Percentiles rank a stretch among this genome's conserved stretches.
These are phyloP conservation scores for Violaceomyces palustris DNA, from an alignment of 1,284 basidiomycete genomes.

Conservation along the genomic window DNA sequence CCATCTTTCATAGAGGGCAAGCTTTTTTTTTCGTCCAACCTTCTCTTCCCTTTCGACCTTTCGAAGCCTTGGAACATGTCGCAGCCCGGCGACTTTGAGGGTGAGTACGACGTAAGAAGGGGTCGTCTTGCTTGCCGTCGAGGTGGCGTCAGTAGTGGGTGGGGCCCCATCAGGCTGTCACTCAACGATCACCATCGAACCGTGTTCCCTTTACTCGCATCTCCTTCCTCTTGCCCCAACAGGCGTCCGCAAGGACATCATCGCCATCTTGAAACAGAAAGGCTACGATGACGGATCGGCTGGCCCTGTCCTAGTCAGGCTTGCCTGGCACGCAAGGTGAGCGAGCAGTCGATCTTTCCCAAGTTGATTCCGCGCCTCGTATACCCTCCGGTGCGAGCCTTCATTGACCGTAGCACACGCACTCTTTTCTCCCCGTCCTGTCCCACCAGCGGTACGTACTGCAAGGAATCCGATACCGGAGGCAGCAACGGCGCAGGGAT, in stretches of 20 bases:
- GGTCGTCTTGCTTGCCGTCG: background rate
- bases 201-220: background rate
- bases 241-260: constrained; percentile 45
- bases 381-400: background rate
- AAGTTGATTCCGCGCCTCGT: background rate
- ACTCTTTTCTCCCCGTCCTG: background rate
- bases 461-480: constrained; percentile 55
- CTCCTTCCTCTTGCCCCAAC: too few relatives aligned
- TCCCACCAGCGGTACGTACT: constrained; percentile 48
- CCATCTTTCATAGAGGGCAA: too few relatives aligned
- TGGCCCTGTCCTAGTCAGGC: constrained; percentile 48
- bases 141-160: background rate
- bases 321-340: constrained; percentile 52
- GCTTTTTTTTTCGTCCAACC: too few relatives aligned
- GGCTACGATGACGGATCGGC: constrained; percentile 50
- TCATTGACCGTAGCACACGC: background rate
- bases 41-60: background rate
- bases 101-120: constrained; percentile 1
- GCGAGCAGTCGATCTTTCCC: too few relatives aligned
- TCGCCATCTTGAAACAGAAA: constrained; percentile 46
- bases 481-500: constrained; percentile 57
- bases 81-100: constrained; percentile 39
- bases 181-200: background rate
- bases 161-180: background rate
- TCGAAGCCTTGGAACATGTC: constrained; percentile 10